Percentiles rank a stretch among this genome's conserved stretches.
phyloP scores from a whole-genome alignment of 805 yeast genomes.

The Helenozyma rhizophorensis region DNA sequence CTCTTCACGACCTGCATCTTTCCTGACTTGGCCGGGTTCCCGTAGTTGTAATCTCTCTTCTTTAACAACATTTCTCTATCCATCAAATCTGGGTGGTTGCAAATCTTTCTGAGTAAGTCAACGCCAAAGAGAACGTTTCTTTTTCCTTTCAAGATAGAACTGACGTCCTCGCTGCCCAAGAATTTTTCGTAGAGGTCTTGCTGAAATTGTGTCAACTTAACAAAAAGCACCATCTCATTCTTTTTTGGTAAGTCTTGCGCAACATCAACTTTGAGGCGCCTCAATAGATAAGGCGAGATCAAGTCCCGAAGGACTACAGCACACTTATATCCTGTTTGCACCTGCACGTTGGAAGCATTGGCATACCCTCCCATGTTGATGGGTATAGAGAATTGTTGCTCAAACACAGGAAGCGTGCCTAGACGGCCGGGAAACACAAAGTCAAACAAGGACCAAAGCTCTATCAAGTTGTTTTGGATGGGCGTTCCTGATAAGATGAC shows the following conservation, averaged over 20 bases:
- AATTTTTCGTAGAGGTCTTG: constrained; percentile 70
- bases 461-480: constrained; percentile 87
- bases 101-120: constrained; percentile 83
- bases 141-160: constrained; percentile 67
- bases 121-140: constrained; percentile 85
- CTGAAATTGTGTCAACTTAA: constrained; percentile 76
- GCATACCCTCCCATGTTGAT: constrained; percentile 98
- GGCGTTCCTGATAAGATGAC: constrained; percentile 94
- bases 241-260: constrained; percentile 93
- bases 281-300: constrained; percentile 80
- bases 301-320: constrained; percentile 86
- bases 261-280: constrained; percentile 89
- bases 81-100: constrained; percentile 92
- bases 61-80: constrained; percentile 35
- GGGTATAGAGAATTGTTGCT: constrained; percentile 86
- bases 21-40: constrained; percentile 67
- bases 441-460: constrained; percentile 92
- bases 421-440: constrained; percentile 91
- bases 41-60: constrained; percentile 41
- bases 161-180: constrained; percentile 69
- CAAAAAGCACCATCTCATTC: constrained; percentile 90
- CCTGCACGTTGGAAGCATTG: constrained; percentile 92
- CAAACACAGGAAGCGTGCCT: constrained; percentile 93
- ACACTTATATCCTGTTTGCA: constrained; percentile 93
- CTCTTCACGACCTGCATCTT: constrained; percentile 86